Evolutionary conservation across 179 eudicot species (phyloP).

Genomic region (Dionaea muscipula): DNA sequence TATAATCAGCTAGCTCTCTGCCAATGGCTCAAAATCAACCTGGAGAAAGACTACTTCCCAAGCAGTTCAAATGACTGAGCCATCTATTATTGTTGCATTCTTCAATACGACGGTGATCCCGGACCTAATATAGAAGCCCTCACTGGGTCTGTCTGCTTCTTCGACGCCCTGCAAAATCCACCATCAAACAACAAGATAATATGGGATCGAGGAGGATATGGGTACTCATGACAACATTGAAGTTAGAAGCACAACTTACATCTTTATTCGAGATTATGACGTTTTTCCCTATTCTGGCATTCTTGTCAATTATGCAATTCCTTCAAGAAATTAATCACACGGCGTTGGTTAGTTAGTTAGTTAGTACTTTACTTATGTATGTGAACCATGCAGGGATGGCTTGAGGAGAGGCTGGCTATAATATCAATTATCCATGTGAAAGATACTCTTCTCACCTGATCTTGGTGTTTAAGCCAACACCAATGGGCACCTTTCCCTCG

Average conservation of each 20-base stretch:
- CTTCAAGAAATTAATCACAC: conserved; percentile 13
- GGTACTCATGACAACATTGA: not conserved
- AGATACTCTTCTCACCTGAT: conserved; percentile 27
- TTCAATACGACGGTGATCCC: conserved; percentile 64
- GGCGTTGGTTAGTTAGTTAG: no score
- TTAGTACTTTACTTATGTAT: no score
- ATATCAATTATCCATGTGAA: not conserved
- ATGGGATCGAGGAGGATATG: not conserved
- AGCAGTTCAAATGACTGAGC: conserved; percentile 39
- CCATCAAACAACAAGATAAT: not conserved
- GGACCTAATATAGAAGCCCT: conserved; percentile 78
- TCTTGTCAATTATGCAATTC: conserved; percentile 74
- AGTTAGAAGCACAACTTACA: conserved; percentile 26
- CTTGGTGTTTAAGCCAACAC: conserved; percentile 58
- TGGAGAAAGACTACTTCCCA: no score
- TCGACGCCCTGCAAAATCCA: conserved; percentile 41
- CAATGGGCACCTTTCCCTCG: conserved; percentile 58
- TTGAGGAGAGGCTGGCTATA: no score
- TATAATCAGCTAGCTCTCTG: no score
- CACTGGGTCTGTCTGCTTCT: conserved; percentile 66
- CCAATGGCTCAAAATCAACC: no score
- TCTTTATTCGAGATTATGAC: conserved; percentile 54
- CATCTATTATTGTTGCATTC: conserved; percentile 68
- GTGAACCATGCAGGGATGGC: no score
- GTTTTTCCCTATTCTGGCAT: conserved; percentile 52